Base-by-base conservation (phyloP, 805 yeast genomes). In the Starmera caribaea region DNA sequence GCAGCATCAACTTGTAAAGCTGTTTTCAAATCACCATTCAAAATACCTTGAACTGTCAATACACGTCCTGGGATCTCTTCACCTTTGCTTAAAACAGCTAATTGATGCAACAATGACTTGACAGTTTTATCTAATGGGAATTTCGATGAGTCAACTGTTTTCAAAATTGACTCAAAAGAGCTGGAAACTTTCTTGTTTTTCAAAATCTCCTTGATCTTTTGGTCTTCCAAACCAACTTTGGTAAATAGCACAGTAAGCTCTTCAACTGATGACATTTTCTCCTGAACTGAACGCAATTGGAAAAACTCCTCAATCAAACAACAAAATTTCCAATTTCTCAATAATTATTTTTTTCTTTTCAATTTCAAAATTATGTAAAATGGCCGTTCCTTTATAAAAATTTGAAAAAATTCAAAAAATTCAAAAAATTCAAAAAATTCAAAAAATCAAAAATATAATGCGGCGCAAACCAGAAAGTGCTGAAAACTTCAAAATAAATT, bases 131-230 rank as follows among this genome's bases (percentile, higher is more conserved):
- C 82, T 48, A 76, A 58, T 28, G 64, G 54, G 38, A 57, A 45
- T 30, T 53, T 53, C 11, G 50, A 55, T 13, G 35, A 17, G 10
- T 33, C 35, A 16, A 72, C 65, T 39, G 74, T 76, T 17, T 56
- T 51, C 40, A 83, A 67, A 43, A 88, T 71, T 30, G 73, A 73
- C 27, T 68, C 70, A 38, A 92, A 69, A 2, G 95, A 75, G 32
- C 67, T 66, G 14, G 90, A 74, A 32, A 89, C 94, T 60, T 89
- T 89, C 57, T 79, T 79, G 66, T 92, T 90, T 60, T 87, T 90
- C 41, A 77, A 60, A 41, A 88, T 80, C 55, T 92, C 97, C 37
- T 77, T 74, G 43, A 84, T 69, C 58, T 85, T 86, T 49, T 76
- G 68, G 14, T 81, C 90, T 49, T 73, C 76, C 48, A 84, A 76